Evolutionary conservation across 495 filamentous ascomycete genomes (phyloP), one percentile per base, ranked within the genome.

Genomic region (Neurospora terricola): DNA sequence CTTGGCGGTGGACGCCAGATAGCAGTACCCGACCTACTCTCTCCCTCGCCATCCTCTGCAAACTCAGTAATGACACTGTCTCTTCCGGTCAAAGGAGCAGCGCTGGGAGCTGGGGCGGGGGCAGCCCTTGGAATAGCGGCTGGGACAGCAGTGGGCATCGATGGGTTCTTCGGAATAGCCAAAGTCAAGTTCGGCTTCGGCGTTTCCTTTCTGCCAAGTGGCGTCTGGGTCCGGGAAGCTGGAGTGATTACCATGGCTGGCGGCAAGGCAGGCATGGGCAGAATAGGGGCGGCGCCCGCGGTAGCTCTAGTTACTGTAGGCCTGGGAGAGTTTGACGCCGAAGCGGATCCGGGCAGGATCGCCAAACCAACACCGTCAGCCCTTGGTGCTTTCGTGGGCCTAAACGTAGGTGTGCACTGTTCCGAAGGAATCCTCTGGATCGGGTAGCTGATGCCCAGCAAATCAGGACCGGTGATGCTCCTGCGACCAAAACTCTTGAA

Each of bases 11-110:
- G 84, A 9, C 83, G 78, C 84, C 83, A 85, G 39, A 84, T 77
- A 4, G 72, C 76, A 40, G 78, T 75, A 42, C 78, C 78, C 14
- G 78, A 70, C 14, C 77, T 77, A 5, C 74, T 74, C 16, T 83
- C 81, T 39, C 76, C 66, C 54, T 85, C 81, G 12, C 81, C 83
- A 73, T 86, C 85, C 68, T 82, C 86, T 9, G 85, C 85, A 75
- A 84, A 83, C 59, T 85, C 84, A 21, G 86, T 84, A 12, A 84
- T 75, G 30, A 83, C 75, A 74, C 85, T 86, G 11, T 83, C 78
- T 37, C 82, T 74, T 70, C 75, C 68, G 75, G 75, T 76, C 72
- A 62, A 16, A 62, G 54, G 54, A 4, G 54, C 54, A 18, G 54
- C 54, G 54, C 6, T 66, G 14, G 54, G 72, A 69, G 73, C 70